phyloP scores from a whole-genome alignment of 805 yeast species.

The Priceomyces medius region DNA sequence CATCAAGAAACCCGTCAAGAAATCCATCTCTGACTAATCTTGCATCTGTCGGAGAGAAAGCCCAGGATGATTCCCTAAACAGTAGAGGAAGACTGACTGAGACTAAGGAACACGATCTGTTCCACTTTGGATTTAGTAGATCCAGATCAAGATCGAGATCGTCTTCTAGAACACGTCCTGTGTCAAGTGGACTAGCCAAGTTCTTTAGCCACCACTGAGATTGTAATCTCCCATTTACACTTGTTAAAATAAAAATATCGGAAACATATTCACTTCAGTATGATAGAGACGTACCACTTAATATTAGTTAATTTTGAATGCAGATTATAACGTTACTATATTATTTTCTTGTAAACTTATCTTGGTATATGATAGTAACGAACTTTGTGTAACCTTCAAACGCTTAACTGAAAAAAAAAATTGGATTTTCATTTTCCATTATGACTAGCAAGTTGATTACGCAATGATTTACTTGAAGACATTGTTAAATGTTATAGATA shows the following conservation, averaged over 20 bases:
- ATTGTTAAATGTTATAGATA: slow-evolving; percentile 86
- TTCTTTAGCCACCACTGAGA: slow-evolving; percentile 10
- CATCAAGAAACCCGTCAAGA: slow-evolving; percentile 17
- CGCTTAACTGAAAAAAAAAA: slow-evolving; percentile 5
- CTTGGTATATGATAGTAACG: too few relatives aligned
- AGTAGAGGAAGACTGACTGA: slow-evolving; percentile 17
- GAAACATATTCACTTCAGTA: too few relatives aligned
- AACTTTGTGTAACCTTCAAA: slow-evolving; percentile 4
- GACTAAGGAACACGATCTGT: slow-evolving; percentile 1
- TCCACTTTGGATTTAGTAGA: slow-evolving; percentile 8
- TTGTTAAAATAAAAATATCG: too few relatives aligned
- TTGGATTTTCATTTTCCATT: neutral
- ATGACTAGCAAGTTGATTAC: neutral
- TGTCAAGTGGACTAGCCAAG: slow-evolving; percentile 13
- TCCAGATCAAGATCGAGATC: slow-evolving; percentile 21
- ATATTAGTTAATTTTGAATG: too few relatives aligned
- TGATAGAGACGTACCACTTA: too few relatives aligned
- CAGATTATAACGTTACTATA: too few relatives aligned
- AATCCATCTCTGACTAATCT: slow-evolving; percentile 3
- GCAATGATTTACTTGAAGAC: slow-evolving; percentile 86
- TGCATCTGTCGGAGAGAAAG: slow-evolving; percentile 11
- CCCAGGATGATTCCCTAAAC: slow-evolving; percentile 3
- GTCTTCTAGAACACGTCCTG: slow-evolving; percentile 17
- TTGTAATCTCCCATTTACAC: too few relatives aligned
- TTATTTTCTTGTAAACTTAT: too few relatives aligned